phyloP scores from a whole-genome alignment of 2,329 filamentous ascomycete genomes.

The Cryphonectria carpinicola region DNA sequence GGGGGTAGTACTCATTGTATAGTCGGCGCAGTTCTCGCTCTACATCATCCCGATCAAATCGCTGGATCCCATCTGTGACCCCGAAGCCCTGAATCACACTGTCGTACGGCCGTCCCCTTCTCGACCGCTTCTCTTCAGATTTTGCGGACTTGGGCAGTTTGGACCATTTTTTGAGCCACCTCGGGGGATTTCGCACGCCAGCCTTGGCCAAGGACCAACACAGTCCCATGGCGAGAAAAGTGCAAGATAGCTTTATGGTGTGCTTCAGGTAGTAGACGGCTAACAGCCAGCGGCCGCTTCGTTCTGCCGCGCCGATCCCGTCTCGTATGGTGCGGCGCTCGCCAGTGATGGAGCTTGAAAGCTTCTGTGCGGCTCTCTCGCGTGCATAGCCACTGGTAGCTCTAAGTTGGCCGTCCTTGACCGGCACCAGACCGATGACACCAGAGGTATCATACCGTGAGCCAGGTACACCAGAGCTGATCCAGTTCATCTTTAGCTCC shows the following conservation, averaged over 20 bases:
- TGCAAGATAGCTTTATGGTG: constrained; percentile 68
- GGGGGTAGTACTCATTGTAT: constrained; percentile 37
- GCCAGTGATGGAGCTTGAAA: constrained; percentile 49
- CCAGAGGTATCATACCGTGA: constrained; percentile 57
- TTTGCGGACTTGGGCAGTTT: constrained; percentile 41
- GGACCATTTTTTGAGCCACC: constrained; percentile 63
- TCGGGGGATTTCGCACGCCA: constrained; percentile 64
- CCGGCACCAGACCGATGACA: constrained; percentile 58
- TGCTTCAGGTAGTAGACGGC: constrained; percentile 76
- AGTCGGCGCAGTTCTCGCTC: constrained; percentile 74
- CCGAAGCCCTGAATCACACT: constrained; percentile 55
- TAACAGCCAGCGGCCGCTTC: constrained; percentile 78
- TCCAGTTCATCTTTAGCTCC: constrained; percentile 55
- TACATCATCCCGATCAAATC: constrained; percentile 72
- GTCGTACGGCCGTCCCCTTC: constrained; percentile 48
- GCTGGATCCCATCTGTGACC: constrained; percentile 55
- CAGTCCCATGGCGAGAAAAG: constrained; percentile 59
- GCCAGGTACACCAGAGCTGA: constrained; percentile 50
- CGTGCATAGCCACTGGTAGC: constrained; percentile 66
- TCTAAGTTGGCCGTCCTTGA: constrained; percentile 49
- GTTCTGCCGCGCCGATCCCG: constrained; percentile 78
- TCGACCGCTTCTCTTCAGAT: constrained; percentile 24
- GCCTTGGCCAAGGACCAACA: constrained; percentile 59
- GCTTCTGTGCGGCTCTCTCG: constrained; percentile 68
- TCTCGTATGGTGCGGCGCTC: constrained; percentile 53